A percentile compares a stretch with the other conserved stretches of the same genome.
phyloP scores from a whole-genome alignment of 306 rosid genomes.

The Cucurbita maxima region DNA sequence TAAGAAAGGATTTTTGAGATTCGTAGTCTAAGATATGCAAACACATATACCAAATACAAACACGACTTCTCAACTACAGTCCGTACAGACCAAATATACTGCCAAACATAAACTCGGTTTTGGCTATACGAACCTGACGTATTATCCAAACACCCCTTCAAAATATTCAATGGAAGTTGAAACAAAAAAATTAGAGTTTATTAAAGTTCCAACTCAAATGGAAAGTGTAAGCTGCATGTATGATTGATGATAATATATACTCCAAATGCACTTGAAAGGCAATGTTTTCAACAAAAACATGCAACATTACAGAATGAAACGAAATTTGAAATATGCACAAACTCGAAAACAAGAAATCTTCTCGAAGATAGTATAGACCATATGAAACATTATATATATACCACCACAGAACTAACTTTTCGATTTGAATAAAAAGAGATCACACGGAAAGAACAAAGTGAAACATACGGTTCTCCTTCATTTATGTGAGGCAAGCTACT shows the following conservation, averaged over 20 bases:
- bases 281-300: slow-evolving; percentile 14
- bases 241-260: slow-evolving; percentile 2
- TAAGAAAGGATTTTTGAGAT: background rate
- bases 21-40: background rate
- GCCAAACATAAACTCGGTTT: background rate
- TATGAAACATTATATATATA: background rate
- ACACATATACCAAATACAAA: background rate
- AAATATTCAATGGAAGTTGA: background rate
- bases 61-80: background rate
- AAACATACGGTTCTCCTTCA: slow-evolving; percentile 16
- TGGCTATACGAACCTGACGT: background rate
- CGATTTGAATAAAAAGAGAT: background rate
- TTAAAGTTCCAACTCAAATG: background rate
- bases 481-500: slow-evolving; percentile 8
- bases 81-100: background rate
- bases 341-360: background rate
- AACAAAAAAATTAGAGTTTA: background rate
- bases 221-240: background rate
- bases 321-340: background rate
- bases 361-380: background rate
- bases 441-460: background rate
- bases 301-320: background rate
- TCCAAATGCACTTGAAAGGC: slow-evolving; percentile 1
- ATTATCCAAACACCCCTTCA: background rate
- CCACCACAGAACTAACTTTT: background rate